phyloP scores from a whole-genome alignment of 768 basidiomycete genomes.

The Russula emetica region DNA sequence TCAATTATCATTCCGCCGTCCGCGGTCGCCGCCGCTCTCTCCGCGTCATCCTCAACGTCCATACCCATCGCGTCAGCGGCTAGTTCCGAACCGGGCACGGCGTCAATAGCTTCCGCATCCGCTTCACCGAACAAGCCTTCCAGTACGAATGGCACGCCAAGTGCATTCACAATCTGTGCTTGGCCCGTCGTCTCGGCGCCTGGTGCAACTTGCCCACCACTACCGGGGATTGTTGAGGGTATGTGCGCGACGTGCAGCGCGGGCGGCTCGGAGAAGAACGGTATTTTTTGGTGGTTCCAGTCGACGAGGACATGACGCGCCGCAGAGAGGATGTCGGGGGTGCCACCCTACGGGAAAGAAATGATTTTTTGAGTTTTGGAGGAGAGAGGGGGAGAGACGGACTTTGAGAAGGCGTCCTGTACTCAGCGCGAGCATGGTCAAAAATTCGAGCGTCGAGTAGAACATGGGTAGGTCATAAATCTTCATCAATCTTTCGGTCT shows the following conservation, averaged over 20 bases:
- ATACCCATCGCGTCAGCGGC: constrained; percentile 23
- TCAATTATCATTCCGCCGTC: constrained; percentile 16
- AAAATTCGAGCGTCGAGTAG: constrained; percentile 68
- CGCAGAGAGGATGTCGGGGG: constrained; percentile 3
- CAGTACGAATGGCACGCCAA: constrained; percentile 75
- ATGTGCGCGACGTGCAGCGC: constrained; percentile 71
- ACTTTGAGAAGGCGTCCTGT: constrained; percentile 84
- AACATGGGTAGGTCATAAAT: constrained; percentile 84
- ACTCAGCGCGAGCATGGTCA: constrained; percentile 83
- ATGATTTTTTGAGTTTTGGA: neutral
- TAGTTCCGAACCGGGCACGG: constrained; percentile 31
- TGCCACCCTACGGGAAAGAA: neutral
- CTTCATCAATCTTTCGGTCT: constrained; percentile 64
- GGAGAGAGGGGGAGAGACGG: constrained; percentile 6
- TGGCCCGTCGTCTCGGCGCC: constrained; percentile 80
- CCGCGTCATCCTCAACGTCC: constrained; percentile 18
- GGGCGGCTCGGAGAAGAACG: constrained; percentile 81
- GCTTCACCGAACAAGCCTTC: constrained; percentile 78
- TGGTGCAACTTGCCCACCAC: constrained; percentile 46
- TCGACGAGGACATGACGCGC: constrained; percentile 39
- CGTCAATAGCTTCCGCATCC: constrained; percentile 62
- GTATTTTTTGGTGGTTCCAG: constrained; percentile 96
- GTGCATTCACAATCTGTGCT: constrained; percentile 65
- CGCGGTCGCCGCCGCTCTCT: neutral
- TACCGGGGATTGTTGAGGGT: constrained; percentile 44